A percentile compares a stretch with the other conserved stretches of the same genome.
These are phyloP conservation scores for Blastobotrys indianensis DNA, from an alignment of 1,139 yeast species.

Conservation along the genomic window DNA sequence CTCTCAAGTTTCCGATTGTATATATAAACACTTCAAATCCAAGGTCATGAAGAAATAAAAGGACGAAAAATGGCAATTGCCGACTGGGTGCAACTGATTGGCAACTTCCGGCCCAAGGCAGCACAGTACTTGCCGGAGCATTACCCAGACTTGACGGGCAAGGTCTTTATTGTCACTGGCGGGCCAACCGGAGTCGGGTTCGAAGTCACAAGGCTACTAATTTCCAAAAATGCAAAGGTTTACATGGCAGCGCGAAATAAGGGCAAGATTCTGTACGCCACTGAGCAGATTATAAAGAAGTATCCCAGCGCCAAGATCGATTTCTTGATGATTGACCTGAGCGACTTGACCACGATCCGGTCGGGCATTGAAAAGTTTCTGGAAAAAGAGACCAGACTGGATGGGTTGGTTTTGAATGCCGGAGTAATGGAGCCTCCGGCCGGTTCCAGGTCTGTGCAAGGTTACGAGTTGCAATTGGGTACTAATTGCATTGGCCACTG, in stretches of 20 bases:
- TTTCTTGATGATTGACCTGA: slow-evolving; percentile 36
- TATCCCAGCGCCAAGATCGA: slow-evolving; percentile 24
- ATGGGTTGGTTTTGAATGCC: slow-evolving; percentile 27
- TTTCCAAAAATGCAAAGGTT: slow-evolving; percentile 28
- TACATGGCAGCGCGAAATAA: slow-evolving; percentile 39
- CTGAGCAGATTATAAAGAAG: slow-evolving; percentile 29
- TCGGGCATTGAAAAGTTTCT: slow-evolving; percentile 37
- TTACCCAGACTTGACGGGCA: slow-evolving; percentile 41
- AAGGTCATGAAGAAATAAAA: too few species aligned
- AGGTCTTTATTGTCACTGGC: slow-evolving; percentile 32
- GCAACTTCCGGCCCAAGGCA: slow-evolving; percentile 9
- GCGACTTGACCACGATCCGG: slow-evolving; percentile 41
- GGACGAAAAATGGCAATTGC: background rate
- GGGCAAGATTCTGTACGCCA: slow-evolving; percentile 35
- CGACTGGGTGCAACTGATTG: background rate
- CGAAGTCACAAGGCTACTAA: slow-evolving; percentile 21
- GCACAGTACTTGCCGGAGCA: slow-evolving; percentile 34
- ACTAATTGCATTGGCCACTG: slow-evolving; percentile 48
- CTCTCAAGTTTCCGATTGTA: too few species aligned
- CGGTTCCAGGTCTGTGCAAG: slow-evolving; percentile 37
- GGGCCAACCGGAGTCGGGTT: slow-evolving; percentile 30
- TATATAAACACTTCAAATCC: too few species aligned
- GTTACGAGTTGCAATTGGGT: slow-evolving; percentile 46
- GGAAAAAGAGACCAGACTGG: slow-evolving; percentile 23
- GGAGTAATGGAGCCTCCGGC: slow-evolving; percentile 1